Conservation (phyloP, 345 rosid species). For the Adansonia digitata region DNA sequence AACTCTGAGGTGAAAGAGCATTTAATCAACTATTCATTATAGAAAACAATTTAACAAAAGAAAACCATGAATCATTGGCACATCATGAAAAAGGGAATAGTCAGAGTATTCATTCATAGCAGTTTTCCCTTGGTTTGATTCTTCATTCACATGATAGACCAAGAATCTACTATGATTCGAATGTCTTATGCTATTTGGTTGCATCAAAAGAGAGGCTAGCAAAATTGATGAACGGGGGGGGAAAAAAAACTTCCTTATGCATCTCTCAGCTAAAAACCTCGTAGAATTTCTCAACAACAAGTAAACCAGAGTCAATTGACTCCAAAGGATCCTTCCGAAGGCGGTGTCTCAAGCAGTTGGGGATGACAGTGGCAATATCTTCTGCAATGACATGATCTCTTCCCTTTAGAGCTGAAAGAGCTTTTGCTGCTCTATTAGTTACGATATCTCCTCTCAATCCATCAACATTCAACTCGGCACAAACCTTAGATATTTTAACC, state of each 20-base stretch:
- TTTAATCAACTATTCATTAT: not conserved
- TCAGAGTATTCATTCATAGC: not conserved
- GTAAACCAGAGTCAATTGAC: constrained; percentile 88
- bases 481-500: constrained; percentile 92
- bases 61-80: not conserved
- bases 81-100: not conserved
- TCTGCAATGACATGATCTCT: constrained; percentile 75
- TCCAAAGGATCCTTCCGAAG: constrained; percentile 96
- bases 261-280: constrained; percentile 65
- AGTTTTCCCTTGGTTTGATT: not conserved
- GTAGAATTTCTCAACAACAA: constrained; percentile 78
- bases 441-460: constrained; percentile 96
- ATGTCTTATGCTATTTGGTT: not conserved
- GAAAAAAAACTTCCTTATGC: not conserved
- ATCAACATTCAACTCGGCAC: constrained; percentile 88
- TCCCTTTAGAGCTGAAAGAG: constrained; percentile 83
- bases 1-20: not conserved
- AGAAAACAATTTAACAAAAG: not conserved
- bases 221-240: no score
- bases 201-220: not conserved
- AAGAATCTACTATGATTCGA: not conserved
- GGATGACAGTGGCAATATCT: constrained; percentile 91
- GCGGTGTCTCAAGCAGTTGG: constrained; percentile 94
- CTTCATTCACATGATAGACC: not conserved
- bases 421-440: constrained; percentile 91